Evolutionary conservation across 345 rosid species (phyloP).

Genomic region (Arabidopsis thaliana): DNA sequence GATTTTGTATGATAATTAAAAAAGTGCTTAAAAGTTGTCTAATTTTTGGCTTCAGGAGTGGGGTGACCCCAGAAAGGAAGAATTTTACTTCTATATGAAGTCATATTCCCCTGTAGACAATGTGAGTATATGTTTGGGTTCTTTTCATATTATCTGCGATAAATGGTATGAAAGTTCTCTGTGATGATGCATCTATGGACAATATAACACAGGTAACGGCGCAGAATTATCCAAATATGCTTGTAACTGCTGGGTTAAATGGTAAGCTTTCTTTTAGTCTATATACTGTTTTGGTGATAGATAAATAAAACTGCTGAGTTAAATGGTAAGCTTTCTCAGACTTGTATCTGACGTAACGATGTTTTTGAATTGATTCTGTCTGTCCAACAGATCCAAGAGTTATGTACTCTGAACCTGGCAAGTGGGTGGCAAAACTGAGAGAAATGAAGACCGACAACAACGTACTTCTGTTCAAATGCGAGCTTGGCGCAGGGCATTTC

Average conservation of each 20-base stretch:
- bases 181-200: conserved; percentile 7
- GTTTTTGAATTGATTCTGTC: neutral
- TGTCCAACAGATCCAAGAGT: conserved; percentile 78
- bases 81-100: conserved; percentile 87
- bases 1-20: neutral
- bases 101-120: conserved; percentile 96
- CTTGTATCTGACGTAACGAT: conserved; percentile 1
- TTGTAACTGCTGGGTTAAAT: conserved; percentile 83
- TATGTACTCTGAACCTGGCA: conserved; percentile 91
- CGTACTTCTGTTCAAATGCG: conserved; percentile 79
- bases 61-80: conserved; percentile 96
- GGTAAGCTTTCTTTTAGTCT: conserved; percentile 54
- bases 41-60: conserved; percentile 65
- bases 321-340: conserved; percentile 60
- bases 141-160: conserved; percentile 19
- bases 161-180: conserved; percentile 1
- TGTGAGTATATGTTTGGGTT: conserved; percentile 49
- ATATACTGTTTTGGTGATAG: no score
- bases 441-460: conserved; percentile 80
- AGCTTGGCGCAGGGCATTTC: conserved; percentile 93
- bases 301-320: conserved; percentile 63
- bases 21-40: neutral
- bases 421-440: conserved; percentile 91
- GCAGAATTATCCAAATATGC: conserved; percentile 81
- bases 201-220: conserved; percentile 68